A percentile compares a stretch with the other conserved stretches of the same genome.
Evolutionary conservation across 106 monocot species (phyloP).

Genomic region (Dactylorhiza incarnata): DNA sequence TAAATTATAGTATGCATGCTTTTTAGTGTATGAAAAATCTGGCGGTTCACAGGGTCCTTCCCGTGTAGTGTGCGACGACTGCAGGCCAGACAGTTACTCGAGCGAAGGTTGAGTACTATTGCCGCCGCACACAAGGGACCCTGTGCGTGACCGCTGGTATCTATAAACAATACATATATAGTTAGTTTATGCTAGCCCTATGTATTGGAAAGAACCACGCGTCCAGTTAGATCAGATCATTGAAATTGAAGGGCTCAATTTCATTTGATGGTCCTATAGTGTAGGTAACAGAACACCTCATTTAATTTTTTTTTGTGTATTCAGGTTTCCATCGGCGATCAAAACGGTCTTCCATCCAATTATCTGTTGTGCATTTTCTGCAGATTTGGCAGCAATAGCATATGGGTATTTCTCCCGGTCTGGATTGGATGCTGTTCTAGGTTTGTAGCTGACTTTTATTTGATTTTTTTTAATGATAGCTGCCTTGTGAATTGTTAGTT

Average conservation of each 20-base stretch:
- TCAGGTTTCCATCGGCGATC: constrained; percentile 61
- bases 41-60: no score
- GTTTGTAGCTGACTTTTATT: constrained; percentile 34
- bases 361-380: constrained; percentile 82
- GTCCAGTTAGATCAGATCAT: no score
- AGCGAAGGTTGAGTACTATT: no score
- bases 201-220: no score
- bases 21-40: neutral
- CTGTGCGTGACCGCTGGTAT: no score
- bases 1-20: neutral
- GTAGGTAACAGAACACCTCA: neutral
- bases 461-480: neutral
- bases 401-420: constrained; percentile 75
- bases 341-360: constrained; percentile 94
- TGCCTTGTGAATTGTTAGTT: neutral
- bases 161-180: no score
- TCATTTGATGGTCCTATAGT: no score
- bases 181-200: no score
- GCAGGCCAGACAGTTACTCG: no score
- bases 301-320: neutral
- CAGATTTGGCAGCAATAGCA: constrained; percentile 81
- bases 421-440: constrained; percentile 90
- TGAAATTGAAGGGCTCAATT: no score
- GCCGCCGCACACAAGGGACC: no score
- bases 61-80: no score